Evolutionary conservation across 768 basidiomycete species (phyloP).

Genomic region (Lenzites betulinus): DNA sequence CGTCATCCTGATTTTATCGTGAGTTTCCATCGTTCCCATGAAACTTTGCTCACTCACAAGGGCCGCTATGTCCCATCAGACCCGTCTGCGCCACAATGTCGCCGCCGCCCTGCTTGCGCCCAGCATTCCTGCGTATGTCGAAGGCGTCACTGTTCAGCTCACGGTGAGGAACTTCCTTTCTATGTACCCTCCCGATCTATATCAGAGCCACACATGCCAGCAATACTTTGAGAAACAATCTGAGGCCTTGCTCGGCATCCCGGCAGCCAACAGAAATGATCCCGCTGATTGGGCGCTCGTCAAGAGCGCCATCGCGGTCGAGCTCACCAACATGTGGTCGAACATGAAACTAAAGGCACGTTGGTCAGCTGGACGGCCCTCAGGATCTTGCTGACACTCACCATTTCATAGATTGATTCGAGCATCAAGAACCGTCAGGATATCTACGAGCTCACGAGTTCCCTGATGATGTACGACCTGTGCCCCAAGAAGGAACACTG

Average conservation of each 20-base stretch:
- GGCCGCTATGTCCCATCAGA: background rate
- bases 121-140: constrained; percentile 7
- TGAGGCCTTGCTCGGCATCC: background rate
- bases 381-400: no score
- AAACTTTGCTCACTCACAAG: background rate
- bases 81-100: constrained; percentile 1
- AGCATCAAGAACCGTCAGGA: constrained; percentile 14
- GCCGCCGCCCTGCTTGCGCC: constrained; percentile 8
- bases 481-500: constrained; percentile 6
- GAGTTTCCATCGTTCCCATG: background rate
- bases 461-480: constrained; percentile 10
- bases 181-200: background rate
- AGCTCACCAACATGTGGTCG: constrained; percentile 2
- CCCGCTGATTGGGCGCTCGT: constrained; percentile 14
- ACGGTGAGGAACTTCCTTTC: background rate
- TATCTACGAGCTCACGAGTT: constrained; percentile 7
- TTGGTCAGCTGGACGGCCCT: background rate
- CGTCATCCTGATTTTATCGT: constrained; percentile 13
- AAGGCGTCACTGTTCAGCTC: background rate
- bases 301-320: constrained; percentile 3
- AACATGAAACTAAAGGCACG: constrained; percentile 4
- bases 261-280: background rate
- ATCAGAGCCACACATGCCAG: background rate
- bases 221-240: background rate
- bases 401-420: background rate